Conservation (phyloP, 1,139 yeast genomes). For the Nakaseomyces glabratus region DNA sequence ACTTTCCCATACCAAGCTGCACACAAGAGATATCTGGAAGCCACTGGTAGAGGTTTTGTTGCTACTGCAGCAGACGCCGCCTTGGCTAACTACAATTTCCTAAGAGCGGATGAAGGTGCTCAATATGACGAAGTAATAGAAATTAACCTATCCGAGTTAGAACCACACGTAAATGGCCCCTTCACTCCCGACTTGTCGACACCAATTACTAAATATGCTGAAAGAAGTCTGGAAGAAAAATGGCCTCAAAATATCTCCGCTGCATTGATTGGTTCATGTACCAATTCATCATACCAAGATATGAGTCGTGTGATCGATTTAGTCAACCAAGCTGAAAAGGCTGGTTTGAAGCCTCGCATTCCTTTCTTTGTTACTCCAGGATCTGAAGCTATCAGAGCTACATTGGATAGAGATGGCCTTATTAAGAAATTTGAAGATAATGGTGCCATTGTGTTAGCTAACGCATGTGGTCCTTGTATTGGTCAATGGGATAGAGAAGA, state of each 20-base stretch:
- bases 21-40: conserved; percentile 66
- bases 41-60: conserved; percentile 74
- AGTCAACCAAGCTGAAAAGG: conserved; percentile 72
- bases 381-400: conserved; percentile 96
- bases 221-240: conserved; percentile 51
- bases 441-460: conserved; percentile 88
- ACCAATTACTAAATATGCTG: conserved; percentile 64
- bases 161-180: conserved; percentile 91
- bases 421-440: conserved; percentile 68
- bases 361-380: conserved; percentile 97
- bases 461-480: conserved; percentile 98
- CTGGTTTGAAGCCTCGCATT: conserved; percentile 83
- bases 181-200: conserved; percentile 92
- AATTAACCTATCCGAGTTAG: conserved; percentile 62
- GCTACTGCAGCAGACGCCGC: conserved; percentile 72
- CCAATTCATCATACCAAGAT: conserved; percentile 95
- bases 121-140: conserved; percentile 78
- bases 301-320: conserved; percentile 91
- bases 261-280: conserved; percentile 95
- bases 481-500: conserved; percentile 94
- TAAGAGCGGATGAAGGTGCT: conserved; percentile 73
- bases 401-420: conserved; percentile 90
- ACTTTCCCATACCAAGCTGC: conserved; percentile 92
- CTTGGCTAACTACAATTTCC: conserved; percentile 48
- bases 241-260: conserved; percentile 83